Evolutionary conservation across 352 stramenopile species (phyloP), one percentile per base, ranked within the genome.

Genomic region (Blastocystis sp.): DNA sequence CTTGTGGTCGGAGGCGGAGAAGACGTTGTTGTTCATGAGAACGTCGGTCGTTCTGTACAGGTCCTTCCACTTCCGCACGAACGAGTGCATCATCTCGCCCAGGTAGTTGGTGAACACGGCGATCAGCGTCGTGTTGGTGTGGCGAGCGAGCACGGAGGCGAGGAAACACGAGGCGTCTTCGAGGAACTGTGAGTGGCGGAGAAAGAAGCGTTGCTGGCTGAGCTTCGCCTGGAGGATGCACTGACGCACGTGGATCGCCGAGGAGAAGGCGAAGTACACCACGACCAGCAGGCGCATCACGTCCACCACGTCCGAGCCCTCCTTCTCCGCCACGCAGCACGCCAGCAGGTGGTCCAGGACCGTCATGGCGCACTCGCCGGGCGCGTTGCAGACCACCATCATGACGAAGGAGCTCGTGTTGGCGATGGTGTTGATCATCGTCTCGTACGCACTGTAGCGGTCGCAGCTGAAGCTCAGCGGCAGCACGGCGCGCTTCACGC

Each of bases 51-150:
- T 85, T 10, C 61, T 50, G 39, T 85, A 85, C 4, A 85, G 51
- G n/a, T 69, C 51, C 60, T 85, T 85, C 74, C 74, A 85, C 31
- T 85, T 85, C 3, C 74, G 33, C 24, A 51, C 35, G 74, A 85
- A 85, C 1, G 26, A 41, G 41, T 67, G 39, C 74, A 85, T 85
- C 55, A 85, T 61, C 26, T 85, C 74, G 0, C 41, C 55, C n/a
- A 50, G n/a, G 39, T 59, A 85, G 74, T 85, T 85, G 13, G 51
- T 59, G 0, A 69, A 16, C 33, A 85, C 55, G 24, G 74, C 74
- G 26, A 29, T 61, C n/a, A 39, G 9, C 3, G n/a, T 85, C 19
- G 26, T 13, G 61, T 55, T 66, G 26, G 4, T 45, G 1, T 59
- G 74, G 12, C n/a, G 50, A 41, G 35, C 6, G 31, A 67, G 29